Percentiles rank a stretch among this genome's conserved stretches.
Conservation (phyloP, 257 asterid genomes). For the Gentiana straminea region DNA sequence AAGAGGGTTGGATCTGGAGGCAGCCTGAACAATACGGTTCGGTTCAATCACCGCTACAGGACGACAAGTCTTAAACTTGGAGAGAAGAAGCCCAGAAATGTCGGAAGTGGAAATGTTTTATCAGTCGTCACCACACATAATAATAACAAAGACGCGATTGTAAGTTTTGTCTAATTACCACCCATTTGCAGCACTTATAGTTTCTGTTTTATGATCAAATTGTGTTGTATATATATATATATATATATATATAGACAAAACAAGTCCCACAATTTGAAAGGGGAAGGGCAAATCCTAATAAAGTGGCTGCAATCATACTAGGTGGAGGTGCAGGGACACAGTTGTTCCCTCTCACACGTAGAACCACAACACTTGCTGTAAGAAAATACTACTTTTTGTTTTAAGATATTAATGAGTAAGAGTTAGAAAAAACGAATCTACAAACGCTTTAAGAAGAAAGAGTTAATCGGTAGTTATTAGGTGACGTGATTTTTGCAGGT, state of each 20-base stretch:
- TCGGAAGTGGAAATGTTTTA: constrained; percentile 53
- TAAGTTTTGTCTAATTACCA: constrained; percentile 10
- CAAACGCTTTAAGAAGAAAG: too few relatives aligned
- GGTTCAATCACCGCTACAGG: constrained; percentile 17
- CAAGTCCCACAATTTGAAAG: constrained; percentile 44
- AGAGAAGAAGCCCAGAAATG: constrained; percentile 27
- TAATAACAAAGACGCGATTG: constrained; percentile 40
- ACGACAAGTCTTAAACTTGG: constrained; percentile 37
- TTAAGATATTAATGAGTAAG: neutral
- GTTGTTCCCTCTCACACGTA: constrained; percentile 87
- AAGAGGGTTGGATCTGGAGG: constrained; percentile 36
- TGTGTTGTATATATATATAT: constrained; percentile 5
- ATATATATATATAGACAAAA: constrained; percentile 35
- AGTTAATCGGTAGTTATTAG: too few relatives aligned
- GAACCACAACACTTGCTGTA: constrained; percentile 97
- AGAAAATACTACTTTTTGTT: constrained; percentile 13
- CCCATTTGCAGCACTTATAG: neutral
- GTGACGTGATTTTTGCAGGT: constrained; percentile 36
- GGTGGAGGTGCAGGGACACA: constrained; percentile 94
- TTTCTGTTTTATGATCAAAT: constrained; percentile 10
- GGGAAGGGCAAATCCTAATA: constrained; percentile 62
- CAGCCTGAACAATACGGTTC: constrained; percentile 18
- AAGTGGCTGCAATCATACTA: constrained; percentile 86
- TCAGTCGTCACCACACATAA: constrained; percentile 75
- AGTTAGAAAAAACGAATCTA: neutral